Evolutionary conservation across 176 grass and related monocot species (phyloP).

Genomic region (Hordeum vulgare): MorexV3_pseudomolecules_assembly NC_058520.1:240461078-240461577

Average conservation of each 20-base stretch:
- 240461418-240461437: neutral
- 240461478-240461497: neutral
- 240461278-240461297: neutral
- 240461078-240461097: constrained; percentile 26
- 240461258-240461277: neutral
- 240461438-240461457: neutral
- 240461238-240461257: neutral
- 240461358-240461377: neutral
- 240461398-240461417: neutral
- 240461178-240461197: neutral
- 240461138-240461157: neutral
- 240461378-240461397: neutral
- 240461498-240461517: constrained; percentile 93
- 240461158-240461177: constrained; percentile 9
- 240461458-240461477: neutral
- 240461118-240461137: neutral
- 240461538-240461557: constrained; percentile 96
- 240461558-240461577: constrained; percentile 94
- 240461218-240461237: neutral
- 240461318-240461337: neutral
- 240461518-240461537: constrained; percentile 94
- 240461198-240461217: neutral
- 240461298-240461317: neutral
- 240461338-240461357: neutral
- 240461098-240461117: neutral